Evolutionary conservation across 202 grass and related monocot species (phyloP), one percentile per base, ranked within the genome.

Genomic region (Zizania palustris): DNA sequence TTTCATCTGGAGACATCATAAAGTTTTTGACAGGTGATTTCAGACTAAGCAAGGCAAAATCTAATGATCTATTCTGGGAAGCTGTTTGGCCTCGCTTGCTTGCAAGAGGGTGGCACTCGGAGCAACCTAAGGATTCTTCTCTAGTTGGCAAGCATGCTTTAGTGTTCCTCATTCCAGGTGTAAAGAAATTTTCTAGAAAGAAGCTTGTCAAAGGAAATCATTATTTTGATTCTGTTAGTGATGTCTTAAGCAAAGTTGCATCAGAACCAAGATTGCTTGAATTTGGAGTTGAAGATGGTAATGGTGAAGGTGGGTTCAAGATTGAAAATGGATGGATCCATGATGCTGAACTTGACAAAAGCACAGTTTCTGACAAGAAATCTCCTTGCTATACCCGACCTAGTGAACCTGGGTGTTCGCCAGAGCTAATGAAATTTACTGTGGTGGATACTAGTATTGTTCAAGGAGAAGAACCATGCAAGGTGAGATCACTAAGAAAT

Each of bases 31-130:
- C 91, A 42, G 91, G 91, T 59, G 95, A 89, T 90, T 94, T 94
- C 73, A 94, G 95, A 80, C 59, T 98, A 71, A 93, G 95, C 79
- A 98, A 98, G 73, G 89, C 89, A 50, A 94, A 88, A 76, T 94
- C 91, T 56, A 98, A 94, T 85, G 95, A 98, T 94, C 88, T 98
- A 65, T 98, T 98, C 58, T 98, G 95, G 95, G 95, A 98, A 77
- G 95, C 95, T 82, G 88, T 98, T 34, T 98, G 95, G 95, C 95
- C 95, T 75, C 91, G 95, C 36, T 80, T 98, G 69, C 85, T 98
- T 68, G 78, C 92, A 63, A 90, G 85, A 76, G 95, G 95, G 73
- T 98, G 95, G 95, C 91, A 88, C 58, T 92, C 89, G 5, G 86
- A 90, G 74, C 95, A 98, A 57, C 89, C 88, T 40, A 98, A 88